Percentiles rank a stretch among this genome's conserved stretches.
Conservation (phyloP, 225 moss, liverwort and hornwort genomes). For the Pleurozium schreberi region DNA sequence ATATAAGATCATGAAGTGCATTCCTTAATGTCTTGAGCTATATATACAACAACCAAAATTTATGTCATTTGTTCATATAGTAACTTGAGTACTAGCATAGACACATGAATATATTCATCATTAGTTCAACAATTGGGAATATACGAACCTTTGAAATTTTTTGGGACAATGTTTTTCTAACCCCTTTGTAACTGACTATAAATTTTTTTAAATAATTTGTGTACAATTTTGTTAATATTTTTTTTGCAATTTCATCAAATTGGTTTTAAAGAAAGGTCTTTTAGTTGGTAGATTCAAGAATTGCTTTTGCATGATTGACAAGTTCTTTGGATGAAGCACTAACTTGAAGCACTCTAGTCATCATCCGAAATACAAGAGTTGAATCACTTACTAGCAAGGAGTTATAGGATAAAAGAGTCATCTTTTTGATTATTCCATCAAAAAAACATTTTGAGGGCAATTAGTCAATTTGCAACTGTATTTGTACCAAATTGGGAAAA, state of each 20-base stretch:
- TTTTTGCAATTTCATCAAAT: neutral
- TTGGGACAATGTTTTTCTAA: neutral
- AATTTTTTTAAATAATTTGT: neutral
- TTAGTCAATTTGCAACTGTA: neutral
- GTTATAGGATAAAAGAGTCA: too few relatives aligned
- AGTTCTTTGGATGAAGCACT: neutral
- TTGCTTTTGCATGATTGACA: neutral
- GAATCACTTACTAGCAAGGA: neutral
- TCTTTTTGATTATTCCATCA: too few relatives aligned
- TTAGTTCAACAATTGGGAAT: fast-evolving
- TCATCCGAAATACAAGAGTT: neutral
- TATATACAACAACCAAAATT: neutral
- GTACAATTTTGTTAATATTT: neutral
- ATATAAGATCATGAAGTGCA: neutral
- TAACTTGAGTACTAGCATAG: neutral
- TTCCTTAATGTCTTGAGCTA: neutral
- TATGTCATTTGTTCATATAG: neutral
- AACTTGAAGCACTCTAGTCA: neutral
- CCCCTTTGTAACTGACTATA: too few relatives aligned
- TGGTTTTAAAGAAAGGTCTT: neutral
- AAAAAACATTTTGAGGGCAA: neutral
- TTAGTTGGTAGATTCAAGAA: neutral
- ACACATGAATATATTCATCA: neutral
- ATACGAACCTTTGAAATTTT: neutral
- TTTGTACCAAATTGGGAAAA: neutral